Percentiles rank a stretch among this genome's conserved stretches.
phyloP scores from a whole-genome alignment of 331 rosid species.

The Quercus phellos region DNA sequence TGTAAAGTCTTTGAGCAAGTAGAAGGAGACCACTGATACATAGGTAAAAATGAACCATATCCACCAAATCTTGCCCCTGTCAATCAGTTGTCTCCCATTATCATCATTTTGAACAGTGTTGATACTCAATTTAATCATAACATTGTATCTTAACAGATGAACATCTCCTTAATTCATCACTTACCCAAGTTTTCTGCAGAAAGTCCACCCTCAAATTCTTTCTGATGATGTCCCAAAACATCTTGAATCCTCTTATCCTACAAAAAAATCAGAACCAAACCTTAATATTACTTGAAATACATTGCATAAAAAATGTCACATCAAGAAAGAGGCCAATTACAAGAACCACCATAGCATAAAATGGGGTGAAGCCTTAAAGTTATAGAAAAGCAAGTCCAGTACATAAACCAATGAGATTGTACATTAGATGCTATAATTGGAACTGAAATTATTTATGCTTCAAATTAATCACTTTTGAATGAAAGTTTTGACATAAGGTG shows the following conservation, averaged over 20 bases:
- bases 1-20: slow-evolving; percentile 56
- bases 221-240: slow-evolving; percentile 91
- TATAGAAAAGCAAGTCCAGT: not conserved
- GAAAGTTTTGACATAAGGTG: not conserved
- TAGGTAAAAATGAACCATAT: slow-evolving; percentile 91
- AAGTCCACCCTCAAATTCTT: slow-evolving; percentile 91
- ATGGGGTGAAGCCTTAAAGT: not conserved
- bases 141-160: not conserved
- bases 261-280: not conserved
- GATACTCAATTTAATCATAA: not conserved
- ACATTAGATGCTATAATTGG: not conserved
- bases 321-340: slow-evolving; percentile 7
- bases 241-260: slow-evolving; percentile 87
- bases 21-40: slow-evolving; percentile 68
- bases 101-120: slow-evolving; percentile 18
- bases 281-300: not conserved
- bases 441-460: not conserved
- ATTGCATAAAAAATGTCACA: not conserved
- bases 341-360: not conserved
- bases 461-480: not conserved
- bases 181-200: slow-evolving; percentile 89
- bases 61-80: slow-evolving; percentile 88
- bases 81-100: slow-evolving; percentile 14
- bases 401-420: not conserved
- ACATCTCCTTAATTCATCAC: slow-evolving; percentile 21